A percentile compares a stretch with the other conserved stretches of the same genome.
phyloP scores from a whole-genome alignment of 345 rosid genomes.

The Nasturtium officinale region DNA sequence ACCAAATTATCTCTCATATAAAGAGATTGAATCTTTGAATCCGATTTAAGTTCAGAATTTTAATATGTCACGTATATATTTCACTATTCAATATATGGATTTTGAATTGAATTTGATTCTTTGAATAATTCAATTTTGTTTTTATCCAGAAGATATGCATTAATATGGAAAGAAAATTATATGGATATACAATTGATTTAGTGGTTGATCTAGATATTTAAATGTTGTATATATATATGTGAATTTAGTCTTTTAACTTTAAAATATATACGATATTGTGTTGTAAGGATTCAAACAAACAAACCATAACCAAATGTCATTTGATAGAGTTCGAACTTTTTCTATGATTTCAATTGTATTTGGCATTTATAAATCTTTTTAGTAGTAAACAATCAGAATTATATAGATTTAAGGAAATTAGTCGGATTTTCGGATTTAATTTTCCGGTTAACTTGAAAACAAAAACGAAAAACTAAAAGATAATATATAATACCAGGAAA shows the following conservation, averaged over 20 bases:
- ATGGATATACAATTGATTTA: background rate
- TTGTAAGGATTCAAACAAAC: background rate
- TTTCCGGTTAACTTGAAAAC: background rate
- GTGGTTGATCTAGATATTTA: background rate
- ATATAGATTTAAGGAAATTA: too few species aligned
- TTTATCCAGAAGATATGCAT: background rate
- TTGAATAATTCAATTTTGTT: constrained; percentile 20
- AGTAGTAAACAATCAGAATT: too few species aligned
- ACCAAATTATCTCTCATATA: background rate
- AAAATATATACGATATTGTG: too few species aligned
- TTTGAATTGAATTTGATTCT: background rate
- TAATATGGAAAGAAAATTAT: background rate
- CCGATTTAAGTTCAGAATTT: background rate
- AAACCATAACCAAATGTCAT: background rate
- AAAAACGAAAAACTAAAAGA: background rate
- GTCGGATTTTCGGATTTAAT: too few species aligned
- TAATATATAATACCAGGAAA: background rate
- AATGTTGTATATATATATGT: background rate
- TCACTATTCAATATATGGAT: background rate
- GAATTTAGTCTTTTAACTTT: background rate
- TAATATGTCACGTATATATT: background rate
- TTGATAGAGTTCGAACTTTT: background rate
- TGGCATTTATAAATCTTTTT: too few species aligned
- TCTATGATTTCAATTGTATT: background rate
- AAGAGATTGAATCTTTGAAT: background rate